These are phyloP conservation scores for Colletotrichum somersetense DNA, from an alignment of 2,329 filamentous ascomycete genomes.

Conservation along the genomic window DNA sequence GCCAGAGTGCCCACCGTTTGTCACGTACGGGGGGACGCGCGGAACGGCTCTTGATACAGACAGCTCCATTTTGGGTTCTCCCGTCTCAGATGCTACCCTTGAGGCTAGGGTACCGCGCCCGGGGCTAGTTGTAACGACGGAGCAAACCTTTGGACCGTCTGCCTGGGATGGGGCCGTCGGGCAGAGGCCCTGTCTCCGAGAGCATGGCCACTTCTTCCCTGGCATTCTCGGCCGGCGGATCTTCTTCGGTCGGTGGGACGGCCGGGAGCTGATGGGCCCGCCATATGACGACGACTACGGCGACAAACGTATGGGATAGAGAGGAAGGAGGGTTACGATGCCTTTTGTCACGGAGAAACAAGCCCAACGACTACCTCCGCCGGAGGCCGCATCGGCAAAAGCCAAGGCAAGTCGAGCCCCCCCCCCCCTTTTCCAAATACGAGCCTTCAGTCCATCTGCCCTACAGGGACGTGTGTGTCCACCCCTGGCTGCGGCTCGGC, in stretches of 20 bases:
- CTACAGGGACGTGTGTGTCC: not conserved
- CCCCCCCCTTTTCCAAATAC: not conserved
- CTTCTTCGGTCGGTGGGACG: conserved; percentile 1
- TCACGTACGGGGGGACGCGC: conserved; percentile 23
- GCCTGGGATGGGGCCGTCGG: conserved; percentile 15
- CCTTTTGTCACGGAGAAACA: conserved; percentile 12
- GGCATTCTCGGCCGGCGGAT: conserved; percentile 14
- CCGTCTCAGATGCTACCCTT: conserved; percentile 33
- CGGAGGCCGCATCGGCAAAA: not conserved
- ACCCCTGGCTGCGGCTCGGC: conserved; percentile 11
- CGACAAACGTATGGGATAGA: conserved; percentile 18
- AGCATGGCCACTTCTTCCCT: conserved; percentile 5
- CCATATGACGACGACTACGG: conserved; percentile 15
- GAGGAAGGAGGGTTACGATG: not conserved
- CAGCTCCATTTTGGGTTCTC: conserved; percentile 1
- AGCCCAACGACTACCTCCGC: not conserved
- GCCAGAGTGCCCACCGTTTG: conserved; percentile 10
- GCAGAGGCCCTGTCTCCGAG: not conserved
- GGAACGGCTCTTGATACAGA: conserved; percentile 28
- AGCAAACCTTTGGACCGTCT: conserved; percentile 22
- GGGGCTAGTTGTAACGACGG: not conserved
- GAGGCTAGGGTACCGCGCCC: conserved; percentile 35
- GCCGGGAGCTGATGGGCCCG: conserved; percentile 7
- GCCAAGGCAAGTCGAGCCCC: not conserved
- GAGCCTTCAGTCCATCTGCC: not conserved